Base-by-base conservation (phyloP, 164 flowering plant genomes). In the Pachysandra terminalis region DNA sequence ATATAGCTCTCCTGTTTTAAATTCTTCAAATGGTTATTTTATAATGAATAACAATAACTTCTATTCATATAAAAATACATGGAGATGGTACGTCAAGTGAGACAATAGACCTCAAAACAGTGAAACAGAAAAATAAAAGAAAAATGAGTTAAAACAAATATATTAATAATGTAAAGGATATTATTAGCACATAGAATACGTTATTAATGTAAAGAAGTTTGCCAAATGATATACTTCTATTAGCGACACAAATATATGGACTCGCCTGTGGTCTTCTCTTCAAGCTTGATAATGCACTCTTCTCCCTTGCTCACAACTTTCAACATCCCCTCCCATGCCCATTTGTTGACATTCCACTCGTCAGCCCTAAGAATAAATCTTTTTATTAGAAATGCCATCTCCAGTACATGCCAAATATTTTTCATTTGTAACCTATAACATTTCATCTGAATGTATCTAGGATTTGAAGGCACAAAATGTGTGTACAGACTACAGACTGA, bases 261-360 rank as follows among this genome's bases (percentile, higher is more conserved):
- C 48, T 66, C 19, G 89, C 98, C 96, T 52, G 98, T 86, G 65
- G 73, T 77, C 78, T 87, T 96, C 70, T 96, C 99, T 81, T 91
- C 96, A 74, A 96, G 95, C 76, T 79, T 86, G 73, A 96, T 96
- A 65, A 91, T 91, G 85, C 99, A 96, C 65, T 93, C 99, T 73
- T 88, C 99, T 64, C 90, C 96, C 81, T 90, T 96, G 84, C 99
- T 91, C 65, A 88, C 63, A 35, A 96, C 98, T 77, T 90, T 96
- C 64, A 96, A 69, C 35, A 74, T 63, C 45, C 99, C 99, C 60
- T 93, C 98, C 99, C 99, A 96, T 59, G 85, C 88, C 99, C 99
- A 93, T 81, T 93, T 88, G 80, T 96, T 96, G 55, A 96, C 94
- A 86, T 96, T 73, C 99, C 99, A 96, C 74, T 96, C 99, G 79